Conservation (phyloP, 2,329 filamentous ascomycete genomes). For the Trichoderma koningii region DNA sequence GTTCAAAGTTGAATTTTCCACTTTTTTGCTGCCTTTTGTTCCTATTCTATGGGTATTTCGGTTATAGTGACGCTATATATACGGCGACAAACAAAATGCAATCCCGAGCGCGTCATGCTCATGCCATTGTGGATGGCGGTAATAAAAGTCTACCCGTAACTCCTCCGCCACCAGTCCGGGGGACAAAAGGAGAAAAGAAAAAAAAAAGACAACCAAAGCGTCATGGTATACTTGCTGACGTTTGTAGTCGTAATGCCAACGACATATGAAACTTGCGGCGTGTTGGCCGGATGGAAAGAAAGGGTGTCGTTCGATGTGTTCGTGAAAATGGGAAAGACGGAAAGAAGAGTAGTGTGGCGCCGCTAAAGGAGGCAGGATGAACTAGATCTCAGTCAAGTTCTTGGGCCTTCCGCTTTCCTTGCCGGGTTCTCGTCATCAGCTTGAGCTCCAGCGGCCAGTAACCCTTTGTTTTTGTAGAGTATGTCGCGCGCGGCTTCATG, state of each 20-base stretch:
- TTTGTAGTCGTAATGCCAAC: neutral
- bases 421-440: constrained; percentile 58
- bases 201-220: too few species aligned
- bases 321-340: neutral
- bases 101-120: neutral
- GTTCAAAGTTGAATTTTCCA: neutral
- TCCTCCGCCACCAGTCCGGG: neutral
- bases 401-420: constrained; percentile 48
- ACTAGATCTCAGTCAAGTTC: constrained; percentile 32
- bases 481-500: constrained; percentile 45
- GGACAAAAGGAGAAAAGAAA: neutral
- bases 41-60: neutral
- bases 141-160: neutral
- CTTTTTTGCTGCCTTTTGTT: neutral
- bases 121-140: neutral
- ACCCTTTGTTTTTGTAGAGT: constrained; percentile 52
- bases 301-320: neutral
- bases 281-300: neutral
- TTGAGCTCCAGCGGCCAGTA: constrained; percentile 64
- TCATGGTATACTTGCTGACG: neutral
- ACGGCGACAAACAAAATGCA: neutral
- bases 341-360: neutral
- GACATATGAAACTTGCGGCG: neutral
- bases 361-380: neutral
- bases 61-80: constrained; percentile 8